Evolutionary conservation across 371 early-diverging fungal species (phyloP).

Genomic region (Circinella umbellata): DNA sequence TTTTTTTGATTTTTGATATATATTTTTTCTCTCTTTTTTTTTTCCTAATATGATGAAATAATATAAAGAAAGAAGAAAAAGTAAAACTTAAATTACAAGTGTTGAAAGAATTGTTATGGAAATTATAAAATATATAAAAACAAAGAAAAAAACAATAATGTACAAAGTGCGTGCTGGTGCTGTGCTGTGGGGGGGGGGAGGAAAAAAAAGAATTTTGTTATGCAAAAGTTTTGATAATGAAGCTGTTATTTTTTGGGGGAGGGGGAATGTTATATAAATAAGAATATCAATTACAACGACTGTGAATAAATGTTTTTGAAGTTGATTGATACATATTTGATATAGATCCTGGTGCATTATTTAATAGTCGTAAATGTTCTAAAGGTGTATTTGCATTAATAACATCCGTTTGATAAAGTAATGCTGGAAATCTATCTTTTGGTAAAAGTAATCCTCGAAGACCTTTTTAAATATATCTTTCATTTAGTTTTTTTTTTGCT

Average conservation of each 20-base stretch:
- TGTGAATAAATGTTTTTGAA: constrained; percentile 16
- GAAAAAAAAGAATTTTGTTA: no score
- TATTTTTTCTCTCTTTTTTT: neutral
- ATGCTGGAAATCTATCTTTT: constrained; percentile 26
- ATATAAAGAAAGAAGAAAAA: no score
- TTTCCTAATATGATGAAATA: no score
- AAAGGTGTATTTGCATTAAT: constrained; percentile 26
- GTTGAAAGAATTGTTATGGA: no score
- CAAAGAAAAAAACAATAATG: no score
- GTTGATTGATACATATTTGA: constrained; percentile 14
- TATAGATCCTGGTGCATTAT: constrained; percentile 31
- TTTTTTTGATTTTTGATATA: constrained; percentile 1
- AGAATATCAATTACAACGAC: constrained; percentile 7
- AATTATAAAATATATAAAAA: no score
- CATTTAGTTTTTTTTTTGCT: neutral
- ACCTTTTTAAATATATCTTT: constrained; percentile 11
- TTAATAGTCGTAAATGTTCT: constrained; percentile 28
- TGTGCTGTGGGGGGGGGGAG: no score
- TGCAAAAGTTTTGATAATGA: neutral
- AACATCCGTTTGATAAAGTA: constrained; percentile 24
- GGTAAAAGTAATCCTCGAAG: constrained; percentile 19
- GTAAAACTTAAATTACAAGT: no score
- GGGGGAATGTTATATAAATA: no score
- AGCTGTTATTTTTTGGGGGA: no score
- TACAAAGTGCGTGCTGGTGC: no score